Conservation (phyloP, 768 basidiomycete species). For the Lentinus brumalis region DNA sequence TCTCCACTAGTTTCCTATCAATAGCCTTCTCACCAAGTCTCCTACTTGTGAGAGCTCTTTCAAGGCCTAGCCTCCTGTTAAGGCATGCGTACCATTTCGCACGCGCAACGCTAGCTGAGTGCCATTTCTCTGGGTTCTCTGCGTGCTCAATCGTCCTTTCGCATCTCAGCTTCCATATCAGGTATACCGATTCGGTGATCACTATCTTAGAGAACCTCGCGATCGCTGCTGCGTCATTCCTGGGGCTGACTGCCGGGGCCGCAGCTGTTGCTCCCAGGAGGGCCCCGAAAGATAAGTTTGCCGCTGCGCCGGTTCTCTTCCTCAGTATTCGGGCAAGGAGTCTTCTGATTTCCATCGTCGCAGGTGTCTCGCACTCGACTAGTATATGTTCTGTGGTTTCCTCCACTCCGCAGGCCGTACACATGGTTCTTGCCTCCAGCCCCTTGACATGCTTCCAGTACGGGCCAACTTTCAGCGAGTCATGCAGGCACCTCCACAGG, state of each 20-base stretch:
- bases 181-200: conserved; percentile 6
- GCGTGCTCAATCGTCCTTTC: conserved; percentile 5
- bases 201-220: conserved; percentile 5
- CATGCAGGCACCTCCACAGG: conserved; percentile 15
- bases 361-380: conserved; percentile 9
- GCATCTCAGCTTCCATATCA: conserved; percentile 19
- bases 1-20: not conserved
- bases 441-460: conserved; percentile 22
- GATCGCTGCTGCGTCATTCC: not conserved
- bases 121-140: not conserved
- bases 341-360: conserved; percentile 7
- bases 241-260: not conserved
- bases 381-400: conserved; percentile 30
- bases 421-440: conserved; percentile 8
- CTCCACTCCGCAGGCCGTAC: conserved; percentile 10
- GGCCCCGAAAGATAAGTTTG: not conserved
- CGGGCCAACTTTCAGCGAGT: not conserved
- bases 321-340: not conserved
- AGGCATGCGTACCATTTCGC: not conserved
- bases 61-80: not conserved
- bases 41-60: not conserved
- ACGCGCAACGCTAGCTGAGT: not conserved
- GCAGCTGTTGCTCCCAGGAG: conserved; percentile 1
- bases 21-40: not conserved
- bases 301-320: not conserved